phyloP scores from a whole-genome alignment of 2,329 filamentous ascomycete genomes.

The Arthrobotrys musiformis region DNA sequence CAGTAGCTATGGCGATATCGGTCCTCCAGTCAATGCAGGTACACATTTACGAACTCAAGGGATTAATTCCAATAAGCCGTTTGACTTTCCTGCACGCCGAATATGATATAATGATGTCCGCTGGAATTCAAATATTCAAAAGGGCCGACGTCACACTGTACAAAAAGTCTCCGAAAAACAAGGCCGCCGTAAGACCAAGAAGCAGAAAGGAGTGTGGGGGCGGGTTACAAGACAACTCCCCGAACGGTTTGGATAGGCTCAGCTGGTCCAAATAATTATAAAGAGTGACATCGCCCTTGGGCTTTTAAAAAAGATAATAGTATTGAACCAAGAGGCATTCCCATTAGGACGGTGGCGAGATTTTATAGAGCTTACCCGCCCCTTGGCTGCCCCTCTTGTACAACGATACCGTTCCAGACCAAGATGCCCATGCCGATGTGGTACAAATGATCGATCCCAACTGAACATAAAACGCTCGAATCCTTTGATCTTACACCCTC shows the following conservation, averaged over 20 bases:
- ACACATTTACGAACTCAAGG: no score
- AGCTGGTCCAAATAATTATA: no score
- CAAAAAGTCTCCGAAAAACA: conserved; percentile 23
- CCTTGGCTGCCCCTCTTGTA: conserved; percentile 35
- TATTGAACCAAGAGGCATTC: no score
- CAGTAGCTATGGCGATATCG: no score
- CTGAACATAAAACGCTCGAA: conserved; percentile 6
- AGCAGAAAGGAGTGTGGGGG: conserved; percentile 23
- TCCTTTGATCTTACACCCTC: conserved; percentile 2
- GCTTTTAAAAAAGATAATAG: neutral
- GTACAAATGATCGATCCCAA: neutral
- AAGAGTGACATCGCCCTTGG: neutral
- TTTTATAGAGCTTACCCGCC: conserved; percentile 41
- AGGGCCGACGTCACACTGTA: conserved; percentile 31
- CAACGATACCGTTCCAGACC: conserved; percentile 33
- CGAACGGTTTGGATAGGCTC: neutral
- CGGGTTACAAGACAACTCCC: neutral
- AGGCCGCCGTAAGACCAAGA: conserved; percentile 10
- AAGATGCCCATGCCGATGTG: neutral
- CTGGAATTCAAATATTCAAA: neutral
- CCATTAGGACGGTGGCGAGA: neutral
- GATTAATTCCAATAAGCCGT: no score
- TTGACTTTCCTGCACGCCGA: no score
- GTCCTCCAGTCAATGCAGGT: no score
- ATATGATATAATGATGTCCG: conserved; percentile 31